Percentiles rank a stretch among this genome's conserved stretches.
These are phyloP conservation scores for Phytophthora hybrid DNA, from an alignment of 352 stramenopile genomes.

Conservation along the genomic window DNA sequence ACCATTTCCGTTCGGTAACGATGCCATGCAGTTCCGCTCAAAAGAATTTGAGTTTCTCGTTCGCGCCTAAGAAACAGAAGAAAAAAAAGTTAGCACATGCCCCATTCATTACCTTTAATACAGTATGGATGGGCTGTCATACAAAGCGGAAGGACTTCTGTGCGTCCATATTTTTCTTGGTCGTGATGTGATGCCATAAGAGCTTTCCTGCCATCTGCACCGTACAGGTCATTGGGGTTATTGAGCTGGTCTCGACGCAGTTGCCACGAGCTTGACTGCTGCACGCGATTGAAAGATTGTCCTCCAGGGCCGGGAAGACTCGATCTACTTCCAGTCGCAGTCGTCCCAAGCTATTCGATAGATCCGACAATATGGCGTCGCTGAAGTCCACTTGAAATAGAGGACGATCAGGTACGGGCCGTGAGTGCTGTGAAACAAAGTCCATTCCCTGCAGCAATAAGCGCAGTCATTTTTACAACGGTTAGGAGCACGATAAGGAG, in stretches of 20 bases:
- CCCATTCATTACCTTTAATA: background rate
- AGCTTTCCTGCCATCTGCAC: conserved; percentile 25
- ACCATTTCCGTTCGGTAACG: conserved; percentile 21
- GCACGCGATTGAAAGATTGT: conserved; percentile 9
- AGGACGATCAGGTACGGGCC: conserved; percentile 14
- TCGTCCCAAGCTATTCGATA: conserved; percentile 17
- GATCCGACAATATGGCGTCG: conserved; percentile 26
- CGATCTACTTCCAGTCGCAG: conserved; percentile 23
- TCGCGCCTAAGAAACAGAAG: conserved; percentile 12
- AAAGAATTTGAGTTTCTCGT: conserved; percentile 19
- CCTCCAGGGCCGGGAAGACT: conserved; percentile 8
- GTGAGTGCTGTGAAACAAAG: conserved; percentile 16
- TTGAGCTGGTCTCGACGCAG: conserved; percentile 32
- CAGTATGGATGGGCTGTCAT: background rate
- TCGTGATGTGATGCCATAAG: conserved; percentile 38
- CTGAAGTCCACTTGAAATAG: conserved; percentile 29
- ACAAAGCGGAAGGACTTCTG: conserved; percentile 43
- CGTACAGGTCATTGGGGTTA: conserved; percentile 25
- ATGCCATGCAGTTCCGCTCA: conserved; percentile 40
- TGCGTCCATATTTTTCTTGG: conserved; percentile 34
- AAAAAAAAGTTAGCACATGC: conserved; percentile 3
- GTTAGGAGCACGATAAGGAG: background rate
- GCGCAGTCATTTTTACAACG: background rate
- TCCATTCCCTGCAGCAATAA: conserved; percentile 23
- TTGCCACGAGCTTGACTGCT: conserved; percentile 2